A percentile compares a stretch with the other conserved stretches of the same genome.
Evolutionary conservation across 306 rosid species (phyloP).

Genomic region (Mimosa bimucronata): DNA sequence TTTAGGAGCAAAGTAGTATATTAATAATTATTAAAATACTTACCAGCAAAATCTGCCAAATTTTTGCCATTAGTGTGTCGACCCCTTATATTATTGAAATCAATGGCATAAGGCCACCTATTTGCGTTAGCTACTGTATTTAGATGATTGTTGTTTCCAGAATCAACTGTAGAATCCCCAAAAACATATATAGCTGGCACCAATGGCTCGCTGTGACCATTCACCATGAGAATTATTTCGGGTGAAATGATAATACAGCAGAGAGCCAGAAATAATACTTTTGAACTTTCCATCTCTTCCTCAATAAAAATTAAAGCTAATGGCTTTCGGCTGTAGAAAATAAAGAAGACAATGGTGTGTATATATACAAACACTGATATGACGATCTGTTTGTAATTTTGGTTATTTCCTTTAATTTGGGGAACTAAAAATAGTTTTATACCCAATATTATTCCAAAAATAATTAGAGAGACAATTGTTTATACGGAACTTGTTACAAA

Average conservation of each 20-base stretch:
- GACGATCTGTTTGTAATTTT: background rate
- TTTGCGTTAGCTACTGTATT: background rate
- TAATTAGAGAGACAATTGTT: too few species aligned
- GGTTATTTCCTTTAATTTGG: background rate
- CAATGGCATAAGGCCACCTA: background rate
- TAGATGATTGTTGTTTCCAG: constrained; percentile 2
- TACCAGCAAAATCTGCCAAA: background rate
- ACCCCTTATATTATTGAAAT: background rate
- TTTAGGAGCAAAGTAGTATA: too few species aligned
- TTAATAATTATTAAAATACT: background rate
- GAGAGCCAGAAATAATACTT: background rate
- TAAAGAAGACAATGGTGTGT: background rate
- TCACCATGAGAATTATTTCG: background rate
- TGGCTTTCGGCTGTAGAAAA: background rate
- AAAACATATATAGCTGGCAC: background rate
- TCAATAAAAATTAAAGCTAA: too few species aligned
- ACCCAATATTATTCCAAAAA: too few species aligned
- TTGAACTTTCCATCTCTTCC: background rate
- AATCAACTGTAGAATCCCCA: background rate
- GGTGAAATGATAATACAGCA: background rate
- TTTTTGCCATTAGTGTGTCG: background rate
- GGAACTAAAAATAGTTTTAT: too few species aligned
- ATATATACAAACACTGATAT: background rate
- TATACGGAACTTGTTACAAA: too few species aligned
- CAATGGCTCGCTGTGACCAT: background rate